Conservation (phyloP, 108 stramenopile genomes). For the Cyclotella atomus region DNA sequence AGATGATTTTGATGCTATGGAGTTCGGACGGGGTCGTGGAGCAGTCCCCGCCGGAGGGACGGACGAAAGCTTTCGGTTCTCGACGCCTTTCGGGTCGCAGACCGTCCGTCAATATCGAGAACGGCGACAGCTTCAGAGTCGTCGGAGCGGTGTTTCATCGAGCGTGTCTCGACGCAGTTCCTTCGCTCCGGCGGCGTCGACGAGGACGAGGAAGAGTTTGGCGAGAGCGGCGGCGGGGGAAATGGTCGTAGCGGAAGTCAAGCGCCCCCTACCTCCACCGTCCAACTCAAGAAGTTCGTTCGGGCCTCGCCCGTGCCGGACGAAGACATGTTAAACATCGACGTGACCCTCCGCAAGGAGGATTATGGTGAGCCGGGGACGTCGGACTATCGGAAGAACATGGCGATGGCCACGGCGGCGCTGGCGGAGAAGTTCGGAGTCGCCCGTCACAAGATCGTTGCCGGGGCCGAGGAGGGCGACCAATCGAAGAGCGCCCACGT, state of each 20-base stretch:
- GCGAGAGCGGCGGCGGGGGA: too few relatives aligned
- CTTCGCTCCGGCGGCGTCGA: background rate
- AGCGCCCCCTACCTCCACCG: background rate
- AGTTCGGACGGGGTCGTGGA: too few relatives aligned
- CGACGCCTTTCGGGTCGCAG: background rate
- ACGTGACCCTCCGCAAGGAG: background rate
- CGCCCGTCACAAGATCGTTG: background rate
- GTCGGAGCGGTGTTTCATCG: too few relatives aligned
- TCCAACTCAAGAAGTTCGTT: background rate
- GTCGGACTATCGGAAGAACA: conserved; percentile 1
- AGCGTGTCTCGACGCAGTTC: background rate
- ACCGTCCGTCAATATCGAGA: background rate
- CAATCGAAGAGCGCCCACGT: background rate
- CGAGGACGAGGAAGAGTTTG: background rate
- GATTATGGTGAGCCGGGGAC: conserved; percentile 2
- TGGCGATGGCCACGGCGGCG: background rate
- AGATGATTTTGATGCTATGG: background rate
- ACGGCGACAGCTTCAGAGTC: too few relatives aligned
- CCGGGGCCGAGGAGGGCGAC: background rate
- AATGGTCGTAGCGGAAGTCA: background rate
- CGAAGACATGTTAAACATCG: background rate
- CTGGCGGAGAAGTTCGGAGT: conserved; percentile 1
- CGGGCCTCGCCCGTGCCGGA: background rate
- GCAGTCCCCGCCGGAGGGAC: background rate
- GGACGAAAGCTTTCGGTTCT: background rate